Percentiles rank a stretch among this genome's conserved stretches.
Conservation (phyloP, 805 yeast genomes). For the Wickerhamomyces alni region DNA sequence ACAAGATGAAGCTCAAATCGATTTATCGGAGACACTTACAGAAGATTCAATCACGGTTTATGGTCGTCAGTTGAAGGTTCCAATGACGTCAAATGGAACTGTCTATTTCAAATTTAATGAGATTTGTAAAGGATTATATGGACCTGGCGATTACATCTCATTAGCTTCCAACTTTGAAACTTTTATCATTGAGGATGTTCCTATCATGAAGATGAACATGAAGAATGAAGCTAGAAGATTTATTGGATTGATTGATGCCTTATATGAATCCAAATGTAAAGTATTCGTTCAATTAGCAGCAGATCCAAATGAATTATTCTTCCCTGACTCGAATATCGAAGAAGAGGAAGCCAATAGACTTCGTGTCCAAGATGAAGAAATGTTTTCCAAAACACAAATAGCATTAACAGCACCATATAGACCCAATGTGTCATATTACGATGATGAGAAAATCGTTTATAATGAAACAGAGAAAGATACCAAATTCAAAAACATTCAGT, state of each 20-base stretch:
- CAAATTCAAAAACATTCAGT: constrained; percentile 9
- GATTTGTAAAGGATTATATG: constrained; percentile 50
- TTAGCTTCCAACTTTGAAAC: constrained; percentile 55
- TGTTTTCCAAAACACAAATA: constrained; percentile 58
- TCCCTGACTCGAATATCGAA: constrained; percentile 41
- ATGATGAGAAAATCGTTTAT: constrained; percentile 36
- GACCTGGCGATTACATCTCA: constrained; percentile 67
- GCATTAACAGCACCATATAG: constrained; percentile 60
- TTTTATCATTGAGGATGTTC: constrained; percentile 54
- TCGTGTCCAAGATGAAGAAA: constrained; percentile 58
- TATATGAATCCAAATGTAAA: constrained; percentile 62
- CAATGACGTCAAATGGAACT: constrained; percentile 34
- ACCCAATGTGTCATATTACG: constrained; percentile 62
- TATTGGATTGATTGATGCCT: constrained; percentile 61
- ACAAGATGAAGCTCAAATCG: constrained; percentile 3
- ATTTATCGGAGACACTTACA: not conserved
- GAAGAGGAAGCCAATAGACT: constrained; percentile 30
- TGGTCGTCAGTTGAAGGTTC: constrained; percentile 45
- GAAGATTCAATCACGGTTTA: constrained; percentile 40
- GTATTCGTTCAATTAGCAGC: constrained; percentile 47
- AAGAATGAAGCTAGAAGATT: constrained; percentile 66
- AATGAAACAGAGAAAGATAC: constrained; percentile 14
- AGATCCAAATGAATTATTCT: constrained; percentile 48
- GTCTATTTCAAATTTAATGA: constrained; percentile 47
- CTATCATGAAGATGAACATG: constrained; percentile 47